Evolutionary conservation across 176 grass and related monocot species (phyloP), one percentile per base, ranked within the genome.

Genomic region (Raddia guianensis): DNA sequence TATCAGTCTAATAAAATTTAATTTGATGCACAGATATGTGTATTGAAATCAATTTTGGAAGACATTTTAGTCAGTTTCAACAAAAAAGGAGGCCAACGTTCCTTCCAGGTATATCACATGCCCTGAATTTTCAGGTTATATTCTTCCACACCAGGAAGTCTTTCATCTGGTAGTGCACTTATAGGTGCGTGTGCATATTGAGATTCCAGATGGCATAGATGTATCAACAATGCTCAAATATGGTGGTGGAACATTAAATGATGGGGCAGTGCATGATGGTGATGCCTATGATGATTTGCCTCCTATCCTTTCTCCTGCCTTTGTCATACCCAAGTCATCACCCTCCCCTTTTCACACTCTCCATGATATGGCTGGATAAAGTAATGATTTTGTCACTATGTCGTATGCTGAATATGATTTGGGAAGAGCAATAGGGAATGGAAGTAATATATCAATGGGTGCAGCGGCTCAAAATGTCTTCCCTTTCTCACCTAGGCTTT

Each of bases 31-130:
- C 87, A 97, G 91, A 65, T 94, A 27, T 83, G 91, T 73, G 94
- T 80, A 68, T 89, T 97, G 57, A 76, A 94, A 68, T 91, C 91
- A 86, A 97, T 97, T 82, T 97, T 94, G 52, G 91, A 88, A 69
- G 89, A 94, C 62, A 83, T 73, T 74, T 73, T 88, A 79, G 69
- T 79, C 20, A 76, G 87, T 82, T 80, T 86, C 19, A 12, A 88
- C 75, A 91, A 68, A 63, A 87, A 92, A 75, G 75, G 68, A 73
- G 89, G 82, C 33, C 85, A 88, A 63, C 63, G 89, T 21, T 90
- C 78, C 70, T 94, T 97, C 76, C 85, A 94, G 94, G 91, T 97
- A 72, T 61, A 65, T 65, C 68, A 50, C 64, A 74, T 58, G 44
- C 14, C 12, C 65, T 81, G 32, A 45, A 73, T 76, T 77, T 72